Evolutionary conservation across 106 monocot species (phyloP).

Genomic region (Cymbidium sinense): DNA sequence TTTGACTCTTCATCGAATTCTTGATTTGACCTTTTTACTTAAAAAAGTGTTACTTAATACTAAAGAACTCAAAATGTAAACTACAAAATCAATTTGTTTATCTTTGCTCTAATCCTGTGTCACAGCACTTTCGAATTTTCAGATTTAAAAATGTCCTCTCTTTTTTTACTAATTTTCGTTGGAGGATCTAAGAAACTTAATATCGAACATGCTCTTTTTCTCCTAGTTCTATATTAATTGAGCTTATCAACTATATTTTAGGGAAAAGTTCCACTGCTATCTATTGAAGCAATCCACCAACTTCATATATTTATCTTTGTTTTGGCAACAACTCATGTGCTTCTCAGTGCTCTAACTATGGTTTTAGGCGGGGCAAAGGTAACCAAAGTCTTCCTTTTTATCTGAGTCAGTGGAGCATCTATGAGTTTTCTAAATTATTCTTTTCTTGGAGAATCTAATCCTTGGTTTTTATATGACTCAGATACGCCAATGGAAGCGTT

Average conservation of each 20-base stretch:
- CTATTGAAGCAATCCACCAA: slow-evolving; percentile 52
- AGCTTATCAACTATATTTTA: slow-evolving; percentile 14
- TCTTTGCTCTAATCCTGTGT: background rate
- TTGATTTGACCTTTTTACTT: too few relatives aligned
- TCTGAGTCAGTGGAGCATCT: background rate
- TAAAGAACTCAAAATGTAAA: background rate
- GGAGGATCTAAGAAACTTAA: background rate
- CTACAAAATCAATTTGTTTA: background rate
- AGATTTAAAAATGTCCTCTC: background rate
- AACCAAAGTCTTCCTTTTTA: background rate
- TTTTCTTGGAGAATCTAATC: background rate
- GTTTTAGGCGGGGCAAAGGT: slow-evolving; percentile 54
- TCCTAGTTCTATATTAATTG: background rate
- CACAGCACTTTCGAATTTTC: background rate
- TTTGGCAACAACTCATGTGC: slow-evolving; percentile 52
- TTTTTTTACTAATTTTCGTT: background rate
- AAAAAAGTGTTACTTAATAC: too few relatives aligned
- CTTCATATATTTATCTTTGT: slow-evolving; percentile 68
- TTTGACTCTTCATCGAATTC: too few relatives aligned
- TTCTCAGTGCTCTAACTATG: slow-evolving; percentile 51
- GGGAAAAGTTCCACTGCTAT: slow-evolving; percentile 55
- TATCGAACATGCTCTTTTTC: too few relatives aligned
- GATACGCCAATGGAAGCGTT: slow-evolving; percentile 56
- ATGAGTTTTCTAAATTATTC: background rate
- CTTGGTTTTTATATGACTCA: slow-evolving; percentile 12